Conservation (phyloP, 2,329 filamentous ascomycete species). For the Annulohypoxylon truncatum region DNA sequence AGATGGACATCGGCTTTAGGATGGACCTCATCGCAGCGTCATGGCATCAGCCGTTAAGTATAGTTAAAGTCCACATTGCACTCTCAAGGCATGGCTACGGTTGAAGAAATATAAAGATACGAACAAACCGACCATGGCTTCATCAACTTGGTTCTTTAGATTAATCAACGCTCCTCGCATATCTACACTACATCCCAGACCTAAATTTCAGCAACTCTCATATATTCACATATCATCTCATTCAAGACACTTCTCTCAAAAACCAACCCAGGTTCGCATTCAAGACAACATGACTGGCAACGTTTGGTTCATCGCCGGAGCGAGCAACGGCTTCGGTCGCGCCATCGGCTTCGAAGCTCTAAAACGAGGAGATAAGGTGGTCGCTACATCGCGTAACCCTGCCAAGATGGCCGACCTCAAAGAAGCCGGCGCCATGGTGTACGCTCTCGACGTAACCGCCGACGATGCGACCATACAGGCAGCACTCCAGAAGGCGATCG, state of each 20-base stretch:
- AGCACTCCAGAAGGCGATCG: slow-evolving; percentile 50
- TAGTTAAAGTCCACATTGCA: neutral
- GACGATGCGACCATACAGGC: slow-evolving; percentile 52
- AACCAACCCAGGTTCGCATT: neutral
- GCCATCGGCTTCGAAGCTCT: slow-evolving; percentile 59
- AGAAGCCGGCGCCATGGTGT: slow-evolving; percentile 55
- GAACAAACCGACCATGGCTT: neutral
- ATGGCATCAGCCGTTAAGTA: neutral
- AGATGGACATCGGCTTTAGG: slow-evolving; percentile 10
- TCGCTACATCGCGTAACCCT: slow-evolving; percentile 61
- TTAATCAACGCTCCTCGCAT: slow-evolving; percentile 1
- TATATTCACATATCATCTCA: neutral
- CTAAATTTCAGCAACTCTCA: neutral
- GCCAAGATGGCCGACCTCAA: slow-evolving; percentile 56
- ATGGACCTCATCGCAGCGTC: neutral
- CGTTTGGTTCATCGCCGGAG: slow-evolving; percentile 66
- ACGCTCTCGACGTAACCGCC: slow-evolving; percentile 61
- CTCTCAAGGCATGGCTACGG: neutral
- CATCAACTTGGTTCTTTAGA: neutral
- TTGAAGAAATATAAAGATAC: slow-evolving; percentile 21
- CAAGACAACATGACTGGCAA: slow-evolving; percentile 38
- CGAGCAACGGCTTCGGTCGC: slow-evolving; percentile 63
- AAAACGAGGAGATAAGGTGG: slow-evolving; percentile 59
- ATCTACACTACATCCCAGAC: neutral
- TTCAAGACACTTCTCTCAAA: slow-evolving; percentile 1